These are phyloP conservation scores for Bryopsis sp. DNA, from an alignment of 139 green algal species.

Conservation along the genomic window DNA sequence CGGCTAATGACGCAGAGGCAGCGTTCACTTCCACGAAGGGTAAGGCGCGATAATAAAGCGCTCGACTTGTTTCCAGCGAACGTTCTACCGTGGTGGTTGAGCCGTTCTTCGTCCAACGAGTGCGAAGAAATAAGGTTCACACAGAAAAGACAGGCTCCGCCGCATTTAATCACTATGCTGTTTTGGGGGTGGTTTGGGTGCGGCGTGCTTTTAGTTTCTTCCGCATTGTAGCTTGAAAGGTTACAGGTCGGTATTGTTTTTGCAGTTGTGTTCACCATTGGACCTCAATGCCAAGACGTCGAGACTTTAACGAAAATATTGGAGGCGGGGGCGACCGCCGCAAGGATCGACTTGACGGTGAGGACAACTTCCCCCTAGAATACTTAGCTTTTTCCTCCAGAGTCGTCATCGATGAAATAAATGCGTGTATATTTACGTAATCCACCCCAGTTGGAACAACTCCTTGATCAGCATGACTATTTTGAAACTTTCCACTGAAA, in stretches of 20 bases:
- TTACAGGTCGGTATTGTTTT: background rate
- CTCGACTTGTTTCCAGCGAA: constrained; percentile 2
- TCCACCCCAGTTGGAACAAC: background rate
- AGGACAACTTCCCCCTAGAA: background rate
- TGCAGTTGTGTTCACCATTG: constrained; percentile 62
- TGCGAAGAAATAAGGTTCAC: background rate
- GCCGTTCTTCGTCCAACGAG: background rate
- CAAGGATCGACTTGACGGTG: constrained; percentile 68
- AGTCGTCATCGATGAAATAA: background rate
- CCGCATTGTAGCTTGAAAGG: background rate
- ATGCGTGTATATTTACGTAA: too few relatives aligned
- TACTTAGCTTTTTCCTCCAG: background rate
- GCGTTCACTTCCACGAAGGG: constrained; percentile 38
- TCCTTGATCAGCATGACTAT: background rate
- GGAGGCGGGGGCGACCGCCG: constrained; percentile 46
- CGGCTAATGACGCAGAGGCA: constrained; percentile 24
- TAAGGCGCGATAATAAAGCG: background rate
- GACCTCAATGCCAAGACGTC: constrained; percentile 70
- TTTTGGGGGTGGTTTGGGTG: too few relatives aligned
- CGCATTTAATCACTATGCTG: background rate
- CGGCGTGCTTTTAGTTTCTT: background rate
- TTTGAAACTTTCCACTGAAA: background rate
- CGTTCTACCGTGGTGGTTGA: background rate
- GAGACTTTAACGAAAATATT: constrained; percentile 60
- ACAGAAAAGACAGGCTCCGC: background rate